A percentile compares a stretch with the other conserved stretches of the same genome.
Conservation (phyloP, 2,329 filamentous ascomycete species). For the Metarhizium humberi region DNA sequence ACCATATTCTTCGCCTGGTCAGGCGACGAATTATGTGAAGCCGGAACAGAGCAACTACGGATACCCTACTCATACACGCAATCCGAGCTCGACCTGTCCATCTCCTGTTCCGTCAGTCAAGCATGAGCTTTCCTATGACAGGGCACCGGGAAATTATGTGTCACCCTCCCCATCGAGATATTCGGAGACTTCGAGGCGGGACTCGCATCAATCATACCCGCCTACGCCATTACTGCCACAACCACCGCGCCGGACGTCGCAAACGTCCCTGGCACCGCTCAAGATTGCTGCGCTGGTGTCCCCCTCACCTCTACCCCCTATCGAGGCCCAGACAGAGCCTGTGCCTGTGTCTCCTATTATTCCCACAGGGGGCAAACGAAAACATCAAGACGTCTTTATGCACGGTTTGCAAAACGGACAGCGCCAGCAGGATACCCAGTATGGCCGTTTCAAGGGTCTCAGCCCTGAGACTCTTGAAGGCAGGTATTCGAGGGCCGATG, state of each 20-base stretch:
- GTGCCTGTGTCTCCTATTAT: constrained; percentile 15
- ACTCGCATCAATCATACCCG: constrained; percentile 20
- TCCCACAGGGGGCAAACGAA: constrained; percentile 25
- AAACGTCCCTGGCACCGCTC: constrained; percentile 24
- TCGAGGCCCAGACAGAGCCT: constrained; percentile 24
- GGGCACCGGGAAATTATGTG: constrained; percentile 25
- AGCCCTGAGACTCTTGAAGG: constrained; percentile 20
- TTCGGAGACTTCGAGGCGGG: constrained; percentile 19
- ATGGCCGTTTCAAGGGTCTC: constrained; percentile 14
- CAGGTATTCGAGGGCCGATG: constrained; percentile 26
- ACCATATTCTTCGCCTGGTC: constrained; percentile 28
- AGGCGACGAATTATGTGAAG: constrained; percentile 18
- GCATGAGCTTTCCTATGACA: constrained; percentile 25
- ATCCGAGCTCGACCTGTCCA: constrained; percentile 18
- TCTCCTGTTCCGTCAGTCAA: constrained; percentile 21
- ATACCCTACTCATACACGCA: constrained; percentile 17
- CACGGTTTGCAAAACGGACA: constrained; percentile 26
- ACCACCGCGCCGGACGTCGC: constrained; percentile 12
- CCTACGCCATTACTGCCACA: constrained; percentile 18
- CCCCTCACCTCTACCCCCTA: constrained; percentile 19
- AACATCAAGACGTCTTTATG: constrained; percentile 25
- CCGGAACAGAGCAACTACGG: constrained; percentile 29
- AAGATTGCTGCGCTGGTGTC: constrained; percentile 26
- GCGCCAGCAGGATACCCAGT: constrained; percentile 25
- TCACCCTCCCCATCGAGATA: constrained; percentile 29